Evolutionary conservation across 495 filamentous ascomycete species (phyloP), one percentile per base, ranked within the genome.

Genomic region (Hapsidospora chrysogenum): DNA sequence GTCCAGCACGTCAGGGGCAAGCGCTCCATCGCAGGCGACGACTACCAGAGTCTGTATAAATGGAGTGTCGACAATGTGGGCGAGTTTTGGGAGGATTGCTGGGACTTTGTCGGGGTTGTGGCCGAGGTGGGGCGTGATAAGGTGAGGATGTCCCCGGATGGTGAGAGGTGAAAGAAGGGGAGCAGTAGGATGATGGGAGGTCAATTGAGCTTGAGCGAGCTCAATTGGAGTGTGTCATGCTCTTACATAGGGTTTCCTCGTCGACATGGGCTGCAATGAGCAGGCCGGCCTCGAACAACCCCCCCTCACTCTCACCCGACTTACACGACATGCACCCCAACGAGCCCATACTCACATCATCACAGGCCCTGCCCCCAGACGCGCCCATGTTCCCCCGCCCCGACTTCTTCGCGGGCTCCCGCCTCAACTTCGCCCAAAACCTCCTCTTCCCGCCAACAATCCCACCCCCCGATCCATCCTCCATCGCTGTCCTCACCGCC

Each of bases 401-500:
- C 1, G 56, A 65, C 17, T 95, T 92, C 62, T 97, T 92, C 50
- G 52, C 70, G 27, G 79, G 76, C 5, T 72, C 80, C 14, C 72
- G 58, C 31, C 59, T 93, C 37, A 95, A 95, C 48, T 93, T 93
- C 52, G 84, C 85, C 16, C 81, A 93, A 58, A 95, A 95, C 53
- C 65, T 95, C 20, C 68, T 95, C 5, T 92, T 73, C 49, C 85
- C 86, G 4, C 56, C 61, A 10, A 63, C 62, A 29, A 45, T 37
- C 16, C 34, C 29, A n/a, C 28, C 47, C 4, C 40, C 60, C 27
- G 50, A 65, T 14, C 70, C 73, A 17, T 57, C 70, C 40, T 69
- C 74, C 32, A 58, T 72, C 36, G 83, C 82, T 16, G 59, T 86
- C 17, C 75, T 89, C 44, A 76, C 72, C 25, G 81, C 66, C 4